phyloP scores from a whole-genome alignment of 306 rosid genomes.

The Citrullus mucosospermus region DNA sequence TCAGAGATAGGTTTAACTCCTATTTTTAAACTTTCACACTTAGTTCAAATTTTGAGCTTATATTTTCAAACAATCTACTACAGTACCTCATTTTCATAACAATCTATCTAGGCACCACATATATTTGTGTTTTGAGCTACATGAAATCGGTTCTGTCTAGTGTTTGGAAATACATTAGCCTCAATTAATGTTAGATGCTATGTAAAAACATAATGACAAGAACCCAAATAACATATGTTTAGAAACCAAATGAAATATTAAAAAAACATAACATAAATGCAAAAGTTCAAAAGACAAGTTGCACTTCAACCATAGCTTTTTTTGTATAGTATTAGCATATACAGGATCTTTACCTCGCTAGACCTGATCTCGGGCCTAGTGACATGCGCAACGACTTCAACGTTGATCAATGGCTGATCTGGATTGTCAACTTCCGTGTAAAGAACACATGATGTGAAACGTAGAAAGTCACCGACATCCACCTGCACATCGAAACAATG shows the following conservation, averaged over 20 bases:
- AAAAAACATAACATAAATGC: not conserved
- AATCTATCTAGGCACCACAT: not conserved
- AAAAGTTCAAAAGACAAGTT: not conserved
- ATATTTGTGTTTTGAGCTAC: not conserved
- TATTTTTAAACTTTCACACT: not conserved
- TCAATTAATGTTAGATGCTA: not conserved
- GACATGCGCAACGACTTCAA: constrained; percentile 97
- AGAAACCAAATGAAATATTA: not conserved
- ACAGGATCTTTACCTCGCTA: constrained; percentile 46
- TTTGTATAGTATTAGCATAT: not conserved
- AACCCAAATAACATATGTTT: not conserved
- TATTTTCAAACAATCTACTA: not conserved
- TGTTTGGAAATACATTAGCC: not conserved
- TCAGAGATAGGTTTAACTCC: not conserved
- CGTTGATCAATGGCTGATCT: constrained; percentile 73
- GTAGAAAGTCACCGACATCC: constrained; percentile 92
- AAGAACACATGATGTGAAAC: constrained; percentile 74
- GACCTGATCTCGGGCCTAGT: constrained; percentile 83
- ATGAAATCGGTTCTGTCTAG: not conserved
- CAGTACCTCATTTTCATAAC: not conserved
- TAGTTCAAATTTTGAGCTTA: not conserved
- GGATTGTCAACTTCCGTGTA: constrained; percentile 63
- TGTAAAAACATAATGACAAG: not conserved
- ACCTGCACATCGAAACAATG: constrained; percentile 34
- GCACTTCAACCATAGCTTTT: not conserved